These are phyloP conservation scores for Teratosphaeriaceae sp. DNA, from an alignment of 2,329 filamentous ascomycete genomes.

Conservation along the genomic window DNA sequence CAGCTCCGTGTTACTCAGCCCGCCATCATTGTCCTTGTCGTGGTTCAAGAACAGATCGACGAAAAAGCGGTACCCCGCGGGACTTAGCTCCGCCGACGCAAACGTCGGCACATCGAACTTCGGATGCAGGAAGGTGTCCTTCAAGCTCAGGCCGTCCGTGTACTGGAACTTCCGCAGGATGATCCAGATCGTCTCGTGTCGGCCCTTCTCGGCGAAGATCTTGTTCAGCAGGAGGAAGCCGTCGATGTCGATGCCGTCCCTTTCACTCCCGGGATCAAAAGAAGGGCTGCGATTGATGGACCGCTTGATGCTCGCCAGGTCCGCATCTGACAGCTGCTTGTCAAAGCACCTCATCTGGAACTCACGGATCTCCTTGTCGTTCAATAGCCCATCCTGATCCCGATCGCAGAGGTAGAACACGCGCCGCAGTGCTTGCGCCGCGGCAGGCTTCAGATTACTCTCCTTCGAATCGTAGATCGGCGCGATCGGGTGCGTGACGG, in stretches of 20 bases:
- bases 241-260: constrained; percentile 66
- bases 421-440: constrained; percentile 75
- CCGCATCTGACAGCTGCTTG: constrained; percentile 71
- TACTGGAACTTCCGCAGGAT: constrained; percentile 94
- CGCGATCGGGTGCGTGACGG: constrained; percentile 93
- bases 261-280: constrained; percentile 11
- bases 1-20: constrained; percentile 79
- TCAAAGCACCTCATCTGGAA: constrained; percentile 92
- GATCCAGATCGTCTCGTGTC: constrained; percentile 97
- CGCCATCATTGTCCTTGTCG: constrained; percentile 96
- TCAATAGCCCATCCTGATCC: constrained; percentile 89
- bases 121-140: constrained; percentile 84
- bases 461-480: constrained; percentile 97
- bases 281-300: constrained; percentile 55
- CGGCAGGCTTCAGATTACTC: constrained; percentile 73
- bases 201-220: constrained; percentile 92
- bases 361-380: constrained; percentile 80
- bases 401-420: constrained; percentile 96
- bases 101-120: constrained; percentile 92
- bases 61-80: constrained; percentile 92
- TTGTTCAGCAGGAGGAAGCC: constrained; percentile 91
- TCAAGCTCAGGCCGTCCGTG: constrained; percentile 86
- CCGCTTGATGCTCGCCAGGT: constrained; percentile 84
- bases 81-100: constrained; percentile 88
- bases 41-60: constrained; percentile 93